These are phyloP conservation scores for Lecanicillium sp. DNA, from an alignment of 2,329 filamentous ascomycete species.

Conservation along the genomic window DNA sequence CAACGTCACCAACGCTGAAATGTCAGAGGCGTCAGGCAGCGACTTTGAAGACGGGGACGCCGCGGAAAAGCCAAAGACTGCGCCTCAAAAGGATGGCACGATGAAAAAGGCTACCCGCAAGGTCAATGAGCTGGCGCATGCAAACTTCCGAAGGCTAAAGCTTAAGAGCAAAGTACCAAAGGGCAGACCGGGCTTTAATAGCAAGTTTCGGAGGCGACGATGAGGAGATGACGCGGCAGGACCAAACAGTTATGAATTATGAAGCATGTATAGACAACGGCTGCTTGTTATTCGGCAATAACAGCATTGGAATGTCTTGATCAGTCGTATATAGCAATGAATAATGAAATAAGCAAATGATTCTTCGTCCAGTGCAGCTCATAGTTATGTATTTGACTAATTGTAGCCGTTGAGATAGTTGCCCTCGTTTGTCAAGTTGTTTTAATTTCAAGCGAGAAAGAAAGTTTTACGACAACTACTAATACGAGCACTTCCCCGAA, in stretches of 20 bases:
- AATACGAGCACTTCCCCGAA: no score
- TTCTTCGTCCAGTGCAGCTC: no score
- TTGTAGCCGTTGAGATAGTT: no score
- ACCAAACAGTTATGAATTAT: not conserved
- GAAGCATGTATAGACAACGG: conserved; percentile 2
- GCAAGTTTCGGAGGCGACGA: conserved; percentile 45
- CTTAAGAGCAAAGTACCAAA: conserved; percentile 54
- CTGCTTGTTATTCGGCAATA: no score
- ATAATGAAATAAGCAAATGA: no score
- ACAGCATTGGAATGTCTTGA: no score
- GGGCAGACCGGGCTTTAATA: conserved; percentile 48
- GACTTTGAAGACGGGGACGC: conserved; percentile 14
- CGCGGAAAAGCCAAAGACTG: conserved; percentile 21
- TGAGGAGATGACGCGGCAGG: conserved; percentile 11
- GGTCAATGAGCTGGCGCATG: conserved; percentile 55
- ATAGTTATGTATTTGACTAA: no score
- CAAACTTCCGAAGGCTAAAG: conserved; percentile 60
- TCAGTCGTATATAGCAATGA: no score
- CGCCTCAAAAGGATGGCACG: conserved; percentile 28
- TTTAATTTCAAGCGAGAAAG: no score
- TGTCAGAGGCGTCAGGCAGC: conserved; percentile 12
- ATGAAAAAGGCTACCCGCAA: conserved; percentile 48
- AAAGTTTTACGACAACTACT: no score
- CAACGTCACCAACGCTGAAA: conserved; percentile 13
- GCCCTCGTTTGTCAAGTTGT: no score